phyloP scores from a whole-genome alignment of 495 filamentous ascomycete genomes.

The Gamarada debralockiae region DNA sequence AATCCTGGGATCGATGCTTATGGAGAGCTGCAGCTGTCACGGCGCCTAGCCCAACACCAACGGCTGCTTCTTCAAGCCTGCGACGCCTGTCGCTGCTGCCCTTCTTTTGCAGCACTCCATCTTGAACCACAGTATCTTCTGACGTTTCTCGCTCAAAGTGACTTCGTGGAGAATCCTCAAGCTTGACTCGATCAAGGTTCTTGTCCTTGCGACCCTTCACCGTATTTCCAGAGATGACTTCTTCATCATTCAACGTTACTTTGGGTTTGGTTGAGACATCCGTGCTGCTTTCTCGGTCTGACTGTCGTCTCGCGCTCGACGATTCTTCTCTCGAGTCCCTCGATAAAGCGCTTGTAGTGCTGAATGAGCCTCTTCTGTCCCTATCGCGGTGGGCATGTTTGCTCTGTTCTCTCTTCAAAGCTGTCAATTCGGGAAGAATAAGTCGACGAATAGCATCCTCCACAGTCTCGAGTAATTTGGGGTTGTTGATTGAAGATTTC shows the following conservation, averaged over 20 bases:
- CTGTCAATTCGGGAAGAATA: slow-evolving; percentile 87
- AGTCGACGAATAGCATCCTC: slow-evolving; percentile 92
- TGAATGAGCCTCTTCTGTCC: slow-evolving; percentile 59
- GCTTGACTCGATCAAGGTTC: slow-evolving; percentile 38
- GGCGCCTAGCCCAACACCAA: slow-evolving; percentile 48
- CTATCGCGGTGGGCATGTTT: slow-evolving; percentile 42
- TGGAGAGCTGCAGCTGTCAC: slow-evolving; percentile 62
- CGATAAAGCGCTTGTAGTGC: slow-evolving; percentile 56
- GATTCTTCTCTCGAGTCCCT: slow-evolving; percentile 47
- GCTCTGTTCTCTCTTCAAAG: slow-evolving; percentile 84
- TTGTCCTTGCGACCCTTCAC: slow-evolving; percentile 47
- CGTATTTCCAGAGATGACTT: slow-evolving; percentile 54
- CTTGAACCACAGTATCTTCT: slow-evolving; percentile 43
- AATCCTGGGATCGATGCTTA: slow-evolving; percentile 61
- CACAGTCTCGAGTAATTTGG: slow-evolving; percentile 89
- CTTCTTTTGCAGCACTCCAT: slow-evolving; percentile 52
- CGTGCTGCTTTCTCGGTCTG: slow-evolving; percentile 67
- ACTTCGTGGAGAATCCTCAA: slow-evolving; percentile 15
- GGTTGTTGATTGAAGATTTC: slow-evolving; percentile 89
- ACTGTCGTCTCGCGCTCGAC: slow-evolving; percentile 48
- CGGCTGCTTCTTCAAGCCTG: slow-evolving; percentile 50
- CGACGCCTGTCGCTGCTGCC: slow-evolving; percentile 51
- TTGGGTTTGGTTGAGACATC: slow-evolving; percentile 61
- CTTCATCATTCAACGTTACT: slow-evolving; percentile 58
- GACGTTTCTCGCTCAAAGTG: slow-evolving; percentile 24